These are phyloP conservation scores for Vinca major DNA, from an alignment of 305 asterid species.

Conservation along the genomic window DNA sequence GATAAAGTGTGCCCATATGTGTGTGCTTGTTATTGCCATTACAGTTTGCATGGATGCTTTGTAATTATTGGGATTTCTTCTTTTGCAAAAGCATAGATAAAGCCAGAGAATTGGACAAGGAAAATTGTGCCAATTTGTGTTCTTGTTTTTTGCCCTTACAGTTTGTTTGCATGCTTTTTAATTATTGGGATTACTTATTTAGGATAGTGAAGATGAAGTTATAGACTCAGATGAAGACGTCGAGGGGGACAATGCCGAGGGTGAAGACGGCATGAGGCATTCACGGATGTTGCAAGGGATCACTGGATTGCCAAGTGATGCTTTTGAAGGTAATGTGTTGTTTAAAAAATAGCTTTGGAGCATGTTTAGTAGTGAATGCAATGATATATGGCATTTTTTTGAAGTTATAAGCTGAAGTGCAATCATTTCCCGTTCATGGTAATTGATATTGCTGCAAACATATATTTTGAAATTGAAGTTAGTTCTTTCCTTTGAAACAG, in stretches of 20 bases:
- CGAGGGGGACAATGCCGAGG: conserved; percentile 19
- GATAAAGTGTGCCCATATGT: neutral
- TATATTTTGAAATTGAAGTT: neutral
- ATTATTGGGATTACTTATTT: conserved; percentile 2
- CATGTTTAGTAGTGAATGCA: neutral
- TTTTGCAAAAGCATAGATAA: too few relatives aligned
- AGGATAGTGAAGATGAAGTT: conserved; percentile 49
- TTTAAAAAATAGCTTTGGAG: neutral
- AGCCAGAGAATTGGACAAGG: too few relatives aligned
- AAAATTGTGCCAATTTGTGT: too few relatives aligned
- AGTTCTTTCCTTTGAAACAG: too few relatives aligned
- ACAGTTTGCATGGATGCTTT: too few relatives aligned
- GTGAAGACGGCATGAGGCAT: conserved; percentile 50
- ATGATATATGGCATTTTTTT: neutral
- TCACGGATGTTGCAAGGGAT: conserved; percentile 62
- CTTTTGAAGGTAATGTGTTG: conserved; percentile 53
- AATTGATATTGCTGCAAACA: neutral
- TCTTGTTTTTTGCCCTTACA: neutral
- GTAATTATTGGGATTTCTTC: too few relatives aligned
- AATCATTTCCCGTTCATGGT: neutral
- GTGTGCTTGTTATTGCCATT: neutral
- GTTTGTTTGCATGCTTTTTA: neutral
- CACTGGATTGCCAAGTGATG: conserved; percentile 72
- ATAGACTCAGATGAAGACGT: conserved; percentile 52
- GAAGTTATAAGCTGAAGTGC: neutral